These are phyloP conservation scores for Candida sp. DNA, from an alignment of 1,139 yeast genomes.

Conservation along the genomic window DNA sequence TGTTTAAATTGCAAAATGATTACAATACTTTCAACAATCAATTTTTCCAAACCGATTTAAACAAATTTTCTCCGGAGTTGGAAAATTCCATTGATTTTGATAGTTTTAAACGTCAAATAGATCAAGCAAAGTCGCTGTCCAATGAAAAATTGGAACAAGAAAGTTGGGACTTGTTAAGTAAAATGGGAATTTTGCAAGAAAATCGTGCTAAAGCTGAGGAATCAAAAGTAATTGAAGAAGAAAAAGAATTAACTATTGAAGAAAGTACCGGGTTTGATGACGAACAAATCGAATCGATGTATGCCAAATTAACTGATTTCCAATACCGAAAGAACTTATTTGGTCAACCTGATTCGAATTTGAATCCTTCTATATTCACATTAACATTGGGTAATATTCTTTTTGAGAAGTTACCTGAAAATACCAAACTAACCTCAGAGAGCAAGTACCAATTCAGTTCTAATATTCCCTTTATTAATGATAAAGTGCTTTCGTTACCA, in stretches of 20 bases:
- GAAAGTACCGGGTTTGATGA: slow-evolving; percentile 4
- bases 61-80: slow-evolving; percentile 16
- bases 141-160: slow-evolving; percentile 10
- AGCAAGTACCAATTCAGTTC: slow-evolving; percentile 35
- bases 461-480: slow-evolving; percentile 37
- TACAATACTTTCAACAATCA: slow-evolving; percentile 4
- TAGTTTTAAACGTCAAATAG: slow-evolving; percentile 12
- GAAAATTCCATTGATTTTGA: slow-evolving; percentile 13
- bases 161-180: slow-evolving; percentile 19
- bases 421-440: no score
- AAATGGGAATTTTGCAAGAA: slow-evolving; percentile 14
- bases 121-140: slow-evolving; percentile 8
- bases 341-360: slow-evolving; percentile 10
- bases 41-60: slow-evolving; percentile 16
- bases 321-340: slow-evolving; percentile 7
- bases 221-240: neutral
- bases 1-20: slow-evolving; percentile 15
- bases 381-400: slow-evolving; percentile 37
- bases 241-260: no score
- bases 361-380: slow-evolving; percentile 28
- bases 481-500: slow-evolving; percentile 35
- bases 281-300: slow-evolving; percentile 12
- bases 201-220: neutral
- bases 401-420: slow-evolving; percentile 16
- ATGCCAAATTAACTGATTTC: slow-evolving; percentile 11